These are phyloP conservation scores for Fennellomyces sp. DNA, from an alignment of 371 early-diverging fungal genomes.

Conservation along the genomic window DNA sequence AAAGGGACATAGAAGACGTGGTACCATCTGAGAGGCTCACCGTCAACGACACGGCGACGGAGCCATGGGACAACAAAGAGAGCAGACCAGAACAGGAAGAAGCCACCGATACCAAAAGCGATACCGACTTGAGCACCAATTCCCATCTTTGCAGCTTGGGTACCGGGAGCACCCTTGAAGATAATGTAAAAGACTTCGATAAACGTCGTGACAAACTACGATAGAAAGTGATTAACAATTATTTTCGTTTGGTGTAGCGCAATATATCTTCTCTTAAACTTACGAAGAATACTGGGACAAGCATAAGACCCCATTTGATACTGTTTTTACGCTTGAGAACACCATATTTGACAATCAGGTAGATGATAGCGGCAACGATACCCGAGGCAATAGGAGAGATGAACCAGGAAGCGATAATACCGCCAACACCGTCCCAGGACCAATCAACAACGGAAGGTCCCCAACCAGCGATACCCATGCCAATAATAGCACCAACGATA, in stretches of 20 bases:
- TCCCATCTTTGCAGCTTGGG: slow-evolving; percentile 36
- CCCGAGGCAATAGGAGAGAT: slow-evolving; percentile 76
- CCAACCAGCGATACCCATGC: slow-evolving; percentile 77
- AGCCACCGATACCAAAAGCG: slow-evolving; percentile 59
- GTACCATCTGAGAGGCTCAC: slow-evolving; percentile 73
- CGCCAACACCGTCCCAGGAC: slow-evolving; percentile 71
- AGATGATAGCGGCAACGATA: slow-evolving; percentile 66
- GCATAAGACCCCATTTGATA: slow-evolving; percentile 71
- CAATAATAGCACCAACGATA: slow-evolving; percentile 83
- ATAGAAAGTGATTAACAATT: no score
- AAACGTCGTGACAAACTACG: slow-evolving; percentile 59
- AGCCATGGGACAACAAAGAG: slow-evolving; percentile 71
- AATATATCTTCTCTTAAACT: neutral
- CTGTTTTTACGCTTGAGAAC: slow-evolving; percentile 68
- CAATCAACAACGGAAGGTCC: slow-evolving; percentile 73
- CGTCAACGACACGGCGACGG: slow-evolving; percentile 60
- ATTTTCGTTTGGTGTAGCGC: neutral
- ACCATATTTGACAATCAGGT: slow-evolving; percentile 63
- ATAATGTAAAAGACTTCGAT: slow-evolving; percentile 79
- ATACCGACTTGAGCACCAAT: slow-evolving; percentile 59
- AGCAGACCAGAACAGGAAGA: slow-evolving; percentile 55
- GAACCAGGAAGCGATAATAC: slow-evolving; percentile 81
- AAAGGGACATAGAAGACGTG: slow-evolving; percentile 63
- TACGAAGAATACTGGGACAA: slow-evolving; percentile 80
- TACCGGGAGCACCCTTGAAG: slow-evolving; percentile 70